Percentiles rank a stretch among this genome's conserved stretches.
These are phyloP conservation scores for Pseudoturritis turrita DNA, from an alignment of 345 rosid genomes.

Conservation along the genomic window DNA sequence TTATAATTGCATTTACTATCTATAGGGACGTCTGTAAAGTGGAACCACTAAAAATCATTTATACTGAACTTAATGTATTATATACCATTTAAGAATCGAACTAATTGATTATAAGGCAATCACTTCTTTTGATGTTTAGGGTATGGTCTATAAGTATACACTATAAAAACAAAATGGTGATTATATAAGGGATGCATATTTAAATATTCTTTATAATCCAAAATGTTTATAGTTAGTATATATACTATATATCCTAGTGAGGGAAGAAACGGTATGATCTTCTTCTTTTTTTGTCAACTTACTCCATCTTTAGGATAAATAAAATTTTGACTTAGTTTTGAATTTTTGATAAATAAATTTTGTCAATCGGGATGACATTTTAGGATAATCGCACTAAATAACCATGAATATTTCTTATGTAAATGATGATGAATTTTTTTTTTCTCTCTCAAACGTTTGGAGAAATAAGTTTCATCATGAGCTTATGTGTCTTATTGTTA, in stretches of 20 bases:
- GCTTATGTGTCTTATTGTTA: background rate
- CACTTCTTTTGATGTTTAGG: background rate
- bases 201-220: too few species aligned
- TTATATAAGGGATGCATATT: too few species aligned
- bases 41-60: background rate
- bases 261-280: too few species aligned
- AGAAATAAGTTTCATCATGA: too few species aligned
- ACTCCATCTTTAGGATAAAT: too few species aligned
- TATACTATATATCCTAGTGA: too few species aligned
- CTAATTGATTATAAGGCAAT: background rate
- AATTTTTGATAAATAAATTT: too few species aligned
- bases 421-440: background rate
- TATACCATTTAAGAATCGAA: background rate
- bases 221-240: too few species aligned
- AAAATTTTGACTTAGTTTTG: too few species aligned
- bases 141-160: background rate
- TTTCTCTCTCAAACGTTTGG: background rate
- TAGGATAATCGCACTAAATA: background rate
- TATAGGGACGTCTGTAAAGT: conserved; percentile 14
- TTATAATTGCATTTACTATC: background rate
- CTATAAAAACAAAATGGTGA: background rate
- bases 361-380: too few species aligned
- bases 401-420: background rate
- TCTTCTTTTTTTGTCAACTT: too few species aligned
- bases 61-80: background rate